Evolutionary conservation across 2,329 filamentous ascomycete genomes (phyloP).

Genomic region (Aspergillus hiratsukae): DNA sequence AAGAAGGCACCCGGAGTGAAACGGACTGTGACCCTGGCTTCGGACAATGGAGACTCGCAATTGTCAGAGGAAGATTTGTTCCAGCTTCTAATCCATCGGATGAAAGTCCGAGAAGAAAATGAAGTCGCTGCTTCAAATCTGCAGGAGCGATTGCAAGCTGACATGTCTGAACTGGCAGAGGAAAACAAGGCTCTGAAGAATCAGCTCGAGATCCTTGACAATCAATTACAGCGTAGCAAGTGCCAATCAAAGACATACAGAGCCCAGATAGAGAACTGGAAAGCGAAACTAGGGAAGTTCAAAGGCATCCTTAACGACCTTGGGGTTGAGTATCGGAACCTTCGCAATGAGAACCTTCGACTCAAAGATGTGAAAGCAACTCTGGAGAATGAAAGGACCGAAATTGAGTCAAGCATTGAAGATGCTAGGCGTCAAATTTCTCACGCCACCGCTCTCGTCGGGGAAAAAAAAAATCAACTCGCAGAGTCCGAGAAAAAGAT

Average conservation of each 20-base stretch:
- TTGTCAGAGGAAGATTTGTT: constrained; percentile 34
- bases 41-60: constrained; percentile 1
- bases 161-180: constrained; percentile 20
- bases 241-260: constrained; percentile 18
- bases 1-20: background rate
- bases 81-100: constrained; percentile 29
- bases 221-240: constrained; percentile 16
- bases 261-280: constrained; percentile 31
- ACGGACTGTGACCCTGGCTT: background rate
- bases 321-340: constrained; percentile 29
- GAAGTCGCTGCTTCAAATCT: constrained; percentile 19
- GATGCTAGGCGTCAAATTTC: constrained; percentile 20
- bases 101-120: constrained; percentile 33
- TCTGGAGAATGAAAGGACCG: constrained; percentile 22
- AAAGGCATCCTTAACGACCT: constrained; percentile 29
- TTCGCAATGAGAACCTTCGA: constrained; percentile 26
- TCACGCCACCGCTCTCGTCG: constrained; percentile 11
- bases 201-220: constrained; percentile 17
- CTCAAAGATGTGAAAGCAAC: constrained; percentile 21
- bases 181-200: constrained; percentile 26
- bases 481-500: constrained; percentile 15
- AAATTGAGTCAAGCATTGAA: constrained; percentile 20
- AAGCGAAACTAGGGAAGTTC: constrained; percentile 28
- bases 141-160: constrained; percentile 23
- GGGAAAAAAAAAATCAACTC: constrained; percentile 17